Base-by-base conservation (phyloP, 106 monocot species). In the Allium cepa region DNA sequence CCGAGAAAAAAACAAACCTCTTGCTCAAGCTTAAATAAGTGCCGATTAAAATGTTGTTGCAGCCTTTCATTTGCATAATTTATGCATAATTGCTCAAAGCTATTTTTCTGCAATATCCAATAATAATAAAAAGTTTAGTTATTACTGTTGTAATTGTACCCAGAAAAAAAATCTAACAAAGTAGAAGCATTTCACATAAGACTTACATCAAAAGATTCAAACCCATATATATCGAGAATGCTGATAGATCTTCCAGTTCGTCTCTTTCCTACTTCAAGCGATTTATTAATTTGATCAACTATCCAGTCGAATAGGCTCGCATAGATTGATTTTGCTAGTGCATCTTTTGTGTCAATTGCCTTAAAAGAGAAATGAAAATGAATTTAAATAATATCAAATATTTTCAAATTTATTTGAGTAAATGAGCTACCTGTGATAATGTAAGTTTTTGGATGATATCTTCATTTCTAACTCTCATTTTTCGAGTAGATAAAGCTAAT, bases 61-160 rank as follows among this genome's bases (percentile, higher is more conserved):
- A 96, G 78, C 71, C 95, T 88, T 76, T 96, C 95, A 86, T 96
- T 96, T 52, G 95, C 91, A 82, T 96, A 96, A 53, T 96, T 96
- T 73, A 96, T 96, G 66, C 95, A 96, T 48, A 96, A 96, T 71
- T 96, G 95, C 74, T 96, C 95, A 74, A 96, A 96, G 66, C 88
- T 86, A 64, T 96, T 96, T 64, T 71, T 91, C 85, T 85, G 88
- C 50, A 74, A 69, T 63, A 66, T 57, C 18, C 3, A 60, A 26
- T 9, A 6, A 26, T 5, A 8, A 58, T 11, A 36, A 5, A 4
- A 36, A 36, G 0, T 1, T 0, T 1, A 36, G n/a, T 64, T 4
- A 55, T 49, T 18, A 61, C 10, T 58, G 72, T 51, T 26, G 22
- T 48, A 69, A 22, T 26, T 46, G 36, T 36, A 36, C 36, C 36